phyloP scores from a whole-genome alignment of 192 early-diverging fungal genomes.

The Dispira simplex region DNA sequence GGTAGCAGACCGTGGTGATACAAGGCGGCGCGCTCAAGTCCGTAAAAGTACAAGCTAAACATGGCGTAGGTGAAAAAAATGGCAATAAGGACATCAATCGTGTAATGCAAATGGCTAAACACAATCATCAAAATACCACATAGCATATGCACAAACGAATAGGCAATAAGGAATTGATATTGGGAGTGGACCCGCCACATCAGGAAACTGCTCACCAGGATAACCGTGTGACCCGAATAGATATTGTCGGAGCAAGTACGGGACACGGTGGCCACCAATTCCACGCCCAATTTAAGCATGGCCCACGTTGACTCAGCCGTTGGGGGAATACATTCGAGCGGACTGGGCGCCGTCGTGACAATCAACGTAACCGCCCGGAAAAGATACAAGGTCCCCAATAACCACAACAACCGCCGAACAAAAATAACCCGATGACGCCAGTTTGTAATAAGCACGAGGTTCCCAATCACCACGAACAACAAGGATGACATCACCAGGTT shows the following conservation, averaged over 20 bases:
- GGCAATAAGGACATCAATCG: slow-evolving; percentile 40
- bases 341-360: slow-evolving; percentile 37
- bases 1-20: slow-evolving; percentile 9
- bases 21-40: slow-evolving; percentile 20
- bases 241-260: slow-evolving; percentile 45
- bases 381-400: slow-evolving; percentile 36
- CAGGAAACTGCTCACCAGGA: slow-evolving; percentile 33
- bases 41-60: slow-evolving; percentile 37
- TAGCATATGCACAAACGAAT: slow-evolving; percentile 18
- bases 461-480: slow-evolving; percentile 23
- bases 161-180: slow-evolving; percentile 23
- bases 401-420: slow-evolving; percentile 32
- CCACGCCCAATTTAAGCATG: slow-evolving; percentile 24
- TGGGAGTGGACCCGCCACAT: slow-evolving; percentile 37
- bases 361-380: slow-evolving; percentile 35
- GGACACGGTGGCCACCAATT: slow-evolving; percentile 28
- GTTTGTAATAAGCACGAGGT: slow-evolving; percentile 20
- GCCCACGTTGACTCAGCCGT: slow-evolving; percentile 24
- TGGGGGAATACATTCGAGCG: slow-evolving; percentile 22
- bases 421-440: slow-evolving; percentile 35
- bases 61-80: slow-evolving; percentile 35
- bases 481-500: slow-evolving; percentile 30
- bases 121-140: slow-evolving; percentile 33
- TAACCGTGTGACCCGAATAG: slow-evolving; percentile 43
- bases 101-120: slow-evolving; percentile 39